phyloP scores from a whole-genome alignment of 768 basidiomycete species.

The Trametes sanguinea region DNA sequence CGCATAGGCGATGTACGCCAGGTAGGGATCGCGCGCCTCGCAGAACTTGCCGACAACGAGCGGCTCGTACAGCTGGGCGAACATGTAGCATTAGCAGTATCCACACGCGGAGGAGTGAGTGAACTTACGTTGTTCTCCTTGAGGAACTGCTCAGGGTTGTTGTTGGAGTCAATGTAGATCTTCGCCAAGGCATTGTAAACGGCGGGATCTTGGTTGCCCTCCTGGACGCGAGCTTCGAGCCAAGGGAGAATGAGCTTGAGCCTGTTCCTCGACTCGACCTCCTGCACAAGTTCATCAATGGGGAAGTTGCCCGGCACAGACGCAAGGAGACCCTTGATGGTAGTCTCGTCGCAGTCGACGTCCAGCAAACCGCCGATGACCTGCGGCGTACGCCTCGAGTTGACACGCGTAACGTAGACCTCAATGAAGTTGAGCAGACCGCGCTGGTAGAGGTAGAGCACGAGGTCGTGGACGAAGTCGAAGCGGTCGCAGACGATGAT shows the following conservation, averaged over 20 bases:
- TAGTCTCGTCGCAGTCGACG: constrained; percentile 95
- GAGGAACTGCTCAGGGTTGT: constrained; percentile 95
- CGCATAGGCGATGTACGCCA: constrained; percentile 98
- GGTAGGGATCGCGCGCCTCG: constrained; percentile 95
- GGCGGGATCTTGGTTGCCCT: constrained; percentile 91
- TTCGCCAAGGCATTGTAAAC: constrained; percentile 98
- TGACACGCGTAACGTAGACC: constrained; percentile 99
- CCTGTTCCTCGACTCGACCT: constrained; percentile 95
- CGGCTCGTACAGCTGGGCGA: constrained; percentile 84
- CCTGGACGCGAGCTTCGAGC: constrained; percentile 91
- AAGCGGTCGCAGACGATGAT: constrained; percentile 99
- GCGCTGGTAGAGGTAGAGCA: constrained; percentile 98
- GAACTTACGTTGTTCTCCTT: constrained; percentile 94
- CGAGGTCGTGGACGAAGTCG: constrained; percentile 99
- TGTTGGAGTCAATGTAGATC: constrained; percentile 98
- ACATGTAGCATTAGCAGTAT: constrained; percentile 16
- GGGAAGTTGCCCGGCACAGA: constrained; percentile 97
- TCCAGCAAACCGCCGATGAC: constrained; percentile 96
- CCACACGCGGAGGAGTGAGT: not conserved
- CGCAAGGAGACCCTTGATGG: constrained; percentile 91
- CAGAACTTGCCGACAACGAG: constrained; percentile 98
- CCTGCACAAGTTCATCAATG: constrained; percentile 95
- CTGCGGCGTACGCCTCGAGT: constrained; percentile 95
- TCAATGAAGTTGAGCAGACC: constrained; percentile 96
- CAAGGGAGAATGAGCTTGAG: constrained; percentile 97